Evolutionary conservation across 202 grass and related monocot species (phyloP), one percentile per base, ranked within the genome.

Genomic region (Saccharum hybrid): DNA sequence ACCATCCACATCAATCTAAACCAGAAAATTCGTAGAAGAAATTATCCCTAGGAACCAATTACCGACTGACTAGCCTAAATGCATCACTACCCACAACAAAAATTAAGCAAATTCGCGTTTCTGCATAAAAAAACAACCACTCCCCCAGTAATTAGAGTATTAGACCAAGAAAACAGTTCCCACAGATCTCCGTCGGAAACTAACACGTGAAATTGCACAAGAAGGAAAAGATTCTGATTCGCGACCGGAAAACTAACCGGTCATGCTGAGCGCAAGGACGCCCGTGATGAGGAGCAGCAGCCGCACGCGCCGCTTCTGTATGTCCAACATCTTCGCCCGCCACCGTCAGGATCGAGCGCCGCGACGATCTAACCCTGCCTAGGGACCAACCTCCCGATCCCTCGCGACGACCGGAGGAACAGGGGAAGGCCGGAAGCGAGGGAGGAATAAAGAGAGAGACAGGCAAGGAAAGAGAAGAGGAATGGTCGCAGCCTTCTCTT

Each of bases 231-330:
- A 77, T 59, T 48, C 57, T 16, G 36, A 37, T 37, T 6, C 36
- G 49, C n/a, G 37, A 89, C 64, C 40, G 62, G 81, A 77, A 86
- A 79, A 34, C 70, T 59, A 61, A 94, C 93, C 93, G 46, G 96
- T 94, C 93, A 99, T 99, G 88, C 96, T 92, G 81, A 99, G 96
- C 67, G 75, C 89, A 74, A 96, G 71, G 62, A 99, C 65, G 78
- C 75, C 85, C 6, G 16, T 63, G 72, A 90, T 65, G 75, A 94
- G 71, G 26, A 99, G 78, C 78, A 94, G 21, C 49, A 99, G 79
- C 87, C 93, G 93, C 26, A 90, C 89, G n/a, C 96, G 91, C 72
- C 86, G 75, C 75, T 82, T 94, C 86, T 92, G 91, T 57, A 96
- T 80, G 80, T 92, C 89, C 81, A 99, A 71, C 93, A 92, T 99